These are phyloP conservation scores for Fusarium caatingaense DNA, from an alignment of 2,329 filamentous ascomycete genomes.

Conservation along the genomic window DNA sequence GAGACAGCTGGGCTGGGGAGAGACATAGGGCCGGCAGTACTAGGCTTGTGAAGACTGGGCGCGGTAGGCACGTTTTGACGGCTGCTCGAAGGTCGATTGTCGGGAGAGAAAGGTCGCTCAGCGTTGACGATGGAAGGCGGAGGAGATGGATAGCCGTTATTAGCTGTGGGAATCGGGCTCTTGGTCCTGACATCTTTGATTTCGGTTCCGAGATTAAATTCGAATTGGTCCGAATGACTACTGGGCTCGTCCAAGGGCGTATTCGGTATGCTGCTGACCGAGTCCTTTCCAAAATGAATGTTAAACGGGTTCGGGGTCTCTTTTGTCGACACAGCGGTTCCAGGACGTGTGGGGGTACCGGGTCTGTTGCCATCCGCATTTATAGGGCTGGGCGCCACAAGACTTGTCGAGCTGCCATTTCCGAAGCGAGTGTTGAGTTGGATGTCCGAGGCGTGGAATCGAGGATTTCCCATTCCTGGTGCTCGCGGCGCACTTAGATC, in stretches of 20 bases:
- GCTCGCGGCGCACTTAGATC: slow-evolving; percentile 54
- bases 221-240: slow-evolving; percentile 56
- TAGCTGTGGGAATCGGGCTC: slow-evolving; percentile 7
- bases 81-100: slow-evolving; percentile 32
- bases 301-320: slow-evolving; percentile 62
- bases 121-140: slow-evolving; percentile 51
- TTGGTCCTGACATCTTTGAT: slow-evolving; percentile 22
- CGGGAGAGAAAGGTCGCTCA: slow-evolving; percentile 45
- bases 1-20: slow-evolving; percentile 59
- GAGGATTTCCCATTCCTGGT: slow-evolving; percentile 40
- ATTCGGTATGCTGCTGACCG: slow-evolving; percentile 42
- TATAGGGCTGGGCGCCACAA: slow-evolving; percentile 50
- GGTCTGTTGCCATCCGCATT: slow-evolving; percentile 34
- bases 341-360: slow-evolving; percentile 49
- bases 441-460: slow-evolving; percentile 54
- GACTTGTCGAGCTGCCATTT: slow-evolving; percentile 52
- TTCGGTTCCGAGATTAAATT: slow-evolving; percentile 49
- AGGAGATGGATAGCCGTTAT: slow-evolving; percentile 53
- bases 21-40: slow-evolving; percentile 47
- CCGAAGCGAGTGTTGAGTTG: slow-evolving; percentile 54
- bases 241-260: slow-evolving; percentile 43
- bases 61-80: slow-evolving; percentile 39
- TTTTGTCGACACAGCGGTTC: slow-evolving; percentile 50
- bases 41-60: slow-evolving; percentile 45
- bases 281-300: slow-evolving; percentile 55